phyloP scores from a whole-genome alignment of 1,284 basidiomycete species.

The Tremellales sp. region DNA sequence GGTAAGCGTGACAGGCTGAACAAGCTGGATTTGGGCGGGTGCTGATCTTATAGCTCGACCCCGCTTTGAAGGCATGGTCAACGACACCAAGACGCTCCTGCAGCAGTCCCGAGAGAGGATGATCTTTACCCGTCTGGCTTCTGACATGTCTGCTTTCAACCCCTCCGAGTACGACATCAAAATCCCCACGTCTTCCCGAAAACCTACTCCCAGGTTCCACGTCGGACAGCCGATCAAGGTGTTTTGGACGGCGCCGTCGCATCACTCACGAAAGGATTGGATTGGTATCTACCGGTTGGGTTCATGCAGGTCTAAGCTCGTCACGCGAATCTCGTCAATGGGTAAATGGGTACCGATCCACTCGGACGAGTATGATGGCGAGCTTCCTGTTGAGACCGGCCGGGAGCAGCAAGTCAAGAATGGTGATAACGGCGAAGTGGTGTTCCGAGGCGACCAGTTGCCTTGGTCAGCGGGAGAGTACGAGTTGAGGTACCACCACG shows the following conservation, averaged over 20 bases:
- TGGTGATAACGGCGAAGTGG: slow-evolving; percentile 59
- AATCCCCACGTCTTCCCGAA: slow-evolving; percentile 51
- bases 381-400: slow-evolving; percentile 60
- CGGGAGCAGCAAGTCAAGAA: slow-evolving; percentile 43
- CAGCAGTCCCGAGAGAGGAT: slow-evolving; percentile 84
- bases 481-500: slow-evolving; percentile 78
- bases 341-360: slow-evolving; percentile 93
- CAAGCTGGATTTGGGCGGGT: background rate
- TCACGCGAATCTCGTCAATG: slow-evolving; percentile 80
- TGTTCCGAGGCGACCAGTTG: slow-evolving; percentile 70
- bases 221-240: slow-evolving; percentile 85
- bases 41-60: slow-evolving; percentile 52
- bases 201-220: slow-evolving; percentile 60
- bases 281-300: slow-evolving; percentile 91
- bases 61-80: slow-evolving; percentile 71
- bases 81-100: slow-evolving; percentile 87
- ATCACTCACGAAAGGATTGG: slow-evolving; percentile 94
- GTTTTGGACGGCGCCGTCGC: slow-evolving; percentile 78
- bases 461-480: slow-evolving; percentile 85
- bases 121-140: slow-evolving; percentile 80
- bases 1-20: slow-evolving; percentile 55
- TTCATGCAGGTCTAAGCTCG: slow-evolving; percentile 72
- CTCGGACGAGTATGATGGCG: slow-evolving; percentile 88
- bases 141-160: slow-evolving; percentile 74
- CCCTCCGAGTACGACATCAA: slow-evolving; percentile 69